These are phyloP conservation scores for Aphanomyces euteiches DNA, from an alignment of 352 stramenopile genomes.

Conservation along the genomic window DNA sequence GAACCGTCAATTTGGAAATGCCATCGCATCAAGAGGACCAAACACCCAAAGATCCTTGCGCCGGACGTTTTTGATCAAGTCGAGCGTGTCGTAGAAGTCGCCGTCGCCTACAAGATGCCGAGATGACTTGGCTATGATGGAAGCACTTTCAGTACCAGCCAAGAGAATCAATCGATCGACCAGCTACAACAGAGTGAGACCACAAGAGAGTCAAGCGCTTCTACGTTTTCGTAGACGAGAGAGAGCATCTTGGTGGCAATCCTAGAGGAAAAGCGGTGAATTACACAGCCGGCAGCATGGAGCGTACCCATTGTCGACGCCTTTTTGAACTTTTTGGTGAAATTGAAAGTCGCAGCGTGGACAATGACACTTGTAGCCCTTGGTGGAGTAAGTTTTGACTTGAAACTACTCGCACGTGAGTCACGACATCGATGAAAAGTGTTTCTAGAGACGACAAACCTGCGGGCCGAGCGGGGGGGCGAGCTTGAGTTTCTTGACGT, in stretches of 20 bases:
- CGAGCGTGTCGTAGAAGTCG: slow-evolving; percentile 84
- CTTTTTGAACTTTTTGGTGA: slow-evolving; percentile 77
- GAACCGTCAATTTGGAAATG: not conserved
- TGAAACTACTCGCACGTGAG: slow-evolving; percentile 52
- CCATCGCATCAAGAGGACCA: slow-evolving; percentile 39
- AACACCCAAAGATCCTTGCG: slow-evolving; percentile 85
- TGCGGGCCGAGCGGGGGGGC: slow-evolving; percentile 69
- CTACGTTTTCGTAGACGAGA: slow-evolving; percentile 79
- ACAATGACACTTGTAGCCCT: slow-evolving; percentile 75
- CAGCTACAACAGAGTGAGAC: slow-evolving; percentile 44
- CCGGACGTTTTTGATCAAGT: slow-evolving; percentile 71
- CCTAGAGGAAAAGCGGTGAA: slow-evolving; percentile 33
- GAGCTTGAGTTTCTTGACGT: slow-evolving; percentile 70
- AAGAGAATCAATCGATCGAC: slow-evolving; percentile 80
- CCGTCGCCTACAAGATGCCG: slow-evolving; percentile 51
- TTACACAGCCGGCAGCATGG: slow-evolving; percentile 4
- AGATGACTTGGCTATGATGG: not conserved
- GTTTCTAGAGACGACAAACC: slow-evolving; percentile 32
- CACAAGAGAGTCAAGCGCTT: slow-evolving; percentile 29
- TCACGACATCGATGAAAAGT: not conserved
- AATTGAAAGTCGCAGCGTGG: slow-evolving; percentile 58
- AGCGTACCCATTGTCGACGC: slow-evolving; percentile 80
- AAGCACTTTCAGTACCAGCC: slow-evolving; percentile 44
- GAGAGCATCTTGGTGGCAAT: slow-evolving; percentile 85
- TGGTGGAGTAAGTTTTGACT: slow-evolving; percentile 80